phyloP scores from a whole-genome alignment of 78 protist species.

The Dictyostelium intermedium region DNA sequence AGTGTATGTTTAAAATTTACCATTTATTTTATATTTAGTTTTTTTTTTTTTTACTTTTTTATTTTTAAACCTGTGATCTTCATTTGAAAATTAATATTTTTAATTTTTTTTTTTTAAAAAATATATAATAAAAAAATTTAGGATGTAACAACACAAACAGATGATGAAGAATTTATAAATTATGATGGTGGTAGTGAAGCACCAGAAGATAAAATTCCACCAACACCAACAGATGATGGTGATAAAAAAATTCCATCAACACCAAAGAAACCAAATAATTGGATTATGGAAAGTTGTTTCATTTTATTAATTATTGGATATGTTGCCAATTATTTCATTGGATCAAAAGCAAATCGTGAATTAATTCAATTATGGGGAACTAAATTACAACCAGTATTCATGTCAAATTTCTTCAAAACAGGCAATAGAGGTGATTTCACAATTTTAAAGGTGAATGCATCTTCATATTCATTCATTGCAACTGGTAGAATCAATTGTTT shows the following conservation, averaged over 20 bases:
- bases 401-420: slow-evolving; percentile 6
- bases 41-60: not conserved
- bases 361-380: slow-evolving; percentile 27
- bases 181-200: slow-evolving; percentile 26
- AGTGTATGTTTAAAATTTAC: not conserved
- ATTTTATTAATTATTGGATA: slow-evolving; percentile 5
- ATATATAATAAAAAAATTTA: too few species aligned
- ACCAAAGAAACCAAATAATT: slow-evolving; percentile 15
- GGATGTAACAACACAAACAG: not conserved
- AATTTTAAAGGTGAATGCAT: slow-evolving; percentile 35
- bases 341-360: slow-evolving; percentile 28
- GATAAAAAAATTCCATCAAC: not conserved
- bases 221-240: not conserved
- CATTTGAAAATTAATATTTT: not conserved
- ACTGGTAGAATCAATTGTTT: slow-evolving; percentile 56
- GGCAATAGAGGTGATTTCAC: slow-evolving; percentile 31
- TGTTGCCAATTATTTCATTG: slow-evolving; percentile 30
- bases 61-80: not conserved
- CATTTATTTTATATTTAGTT: not conserved
- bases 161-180: not conserved
- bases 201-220: not conserved
- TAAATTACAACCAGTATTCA: slow-evolving; percentile 21
- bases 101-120: too few species aligned
- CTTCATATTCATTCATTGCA: slow-evolving; percentile 30
- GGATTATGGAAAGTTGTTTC: slow-evolving; percentile 43